phyloP scores from a whole-genome alignment of 1,284 basidiomycete genomes.

The Pascua guehoae region DNA sequence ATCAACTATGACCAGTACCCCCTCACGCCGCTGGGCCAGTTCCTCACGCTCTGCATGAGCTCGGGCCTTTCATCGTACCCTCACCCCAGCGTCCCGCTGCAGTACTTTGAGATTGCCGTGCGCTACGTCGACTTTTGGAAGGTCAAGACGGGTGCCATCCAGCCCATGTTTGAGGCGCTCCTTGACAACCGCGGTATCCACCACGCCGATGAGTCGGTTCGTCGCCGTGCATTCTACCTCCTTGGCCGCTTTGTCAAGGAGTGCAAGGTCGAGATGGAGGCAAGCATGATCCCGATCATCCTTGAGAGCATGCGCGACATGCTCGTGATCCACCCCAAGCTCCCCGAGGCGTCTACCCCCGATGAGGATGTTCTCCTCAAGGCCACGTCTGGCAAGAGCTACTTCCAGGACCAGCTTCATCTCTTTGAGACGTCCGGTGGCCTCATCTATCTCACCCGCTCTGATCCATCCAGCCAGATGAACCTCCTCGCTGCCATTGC shows the following conservation, averaged over 20 bases:
- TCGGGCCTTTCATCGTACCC: conserved; percentile 80
- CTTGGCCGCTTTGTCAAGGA: conserved; percentile 92
- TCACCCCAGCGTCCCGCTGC: conserved; percentile 81
- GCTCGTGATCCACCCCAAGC: conserved; percentile 51
- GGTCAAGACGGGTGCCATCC: conserved; percentile 77
- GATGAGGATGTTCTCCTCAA: conserved; percentile 65
- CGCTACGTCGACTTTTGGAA: conserved; percentile 97
- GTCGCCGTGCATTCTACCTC: conserved; percentile 83
- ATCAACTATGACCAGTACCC: conserved; percentile 80
- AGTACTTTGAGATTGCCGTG: conserved; percentile 88
- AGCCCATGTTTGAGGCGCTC: conserved; percentile 83
- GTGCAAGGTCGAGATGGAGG: conserved; percentile 70
- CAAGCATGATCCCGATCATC: conserved; percentile 66
- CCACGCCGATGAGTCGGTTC: conserved; percentile 66
- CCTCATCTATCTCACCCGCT: conserved; percentile 68
- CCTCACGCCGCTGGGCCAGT: conserved; percentile 84
- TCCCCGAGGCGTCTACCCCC: conserved; percentile 52
- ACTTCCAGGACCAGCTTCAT: conserved; percentile 90
- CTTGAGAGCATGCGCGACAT: conserved; percentile 66
- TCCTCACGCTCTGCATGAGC: conserved; percentile 77
- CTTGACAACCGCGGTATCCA: conserved; percentile 82
- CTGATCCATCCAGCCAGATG: conserved; percentile 66
- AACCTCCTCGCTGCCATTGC: conserved; percentile 71
- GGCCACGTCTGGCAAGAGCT: conserved; percentile 61
- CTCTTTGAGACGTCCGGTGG: conserved; percentile 90